A percentile compares a stretch with the other conserved stretches of the same genome.
These are phyloP conservation scores for Stagonosporopsis cucurbitacearum DNA, from an alignment of 2,329 filamentous ascomycete genomes.

Conservation along the genomic window DNA sequence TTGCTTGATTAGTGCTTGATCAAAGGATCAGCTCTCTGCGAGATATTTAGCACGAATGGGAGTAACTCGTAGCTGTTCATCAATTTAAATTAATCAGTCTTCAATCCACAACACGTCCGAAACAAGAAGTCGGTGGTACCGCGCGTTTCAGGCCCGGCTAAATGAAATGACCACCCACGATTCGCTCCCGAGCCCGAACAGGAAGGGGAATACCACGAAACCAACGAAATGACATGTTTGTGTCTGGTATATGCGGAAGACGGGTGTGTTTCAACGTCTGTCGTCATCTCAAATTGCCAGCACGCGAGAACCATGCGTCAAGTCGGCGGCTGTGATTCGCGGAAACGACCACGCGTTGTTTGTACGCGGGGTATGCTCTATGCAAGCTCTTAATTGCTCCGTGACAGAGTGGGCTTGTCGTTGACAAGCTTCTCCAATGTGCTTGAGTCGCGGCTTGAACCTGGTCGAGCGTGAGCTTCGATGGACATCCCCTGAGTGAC, in stretches of 20 bases:
- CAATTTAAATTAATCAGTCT: not conserved
- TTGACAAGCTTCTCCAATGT: constrained; percentile 9
- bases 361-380: not conserved
- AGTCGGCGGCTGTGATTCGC: not conserved
- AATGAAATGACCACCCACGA: not conserved
- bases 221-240: not conserved
- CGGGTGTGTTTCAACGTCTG: not conserved
- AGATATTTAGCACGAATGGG: not conserved
- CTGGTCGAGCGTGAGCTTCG: not conserved
- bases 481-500: not conserved
- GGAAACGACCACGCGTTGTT: not conserved
- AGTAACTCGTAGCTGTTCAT: not conserved
- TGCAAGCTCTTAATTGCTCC: not conserved
- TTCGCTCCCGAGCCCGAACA: not conserved
- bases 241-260: not conserved
- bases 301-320: not conserved
- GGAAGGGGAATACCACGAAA: not conserved
- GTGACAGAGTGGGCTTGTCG: not conserved
- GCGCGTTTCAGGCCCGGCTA: not conserved
- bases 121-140: not conserved
- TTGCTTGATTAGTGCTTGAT: not conserved
- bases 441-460: not conserved
- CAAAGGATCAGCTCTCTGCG: not conserved
- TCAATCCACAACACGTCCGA: not conserved
- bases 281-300: not conserved